phyloP scores from a whole-genome alignment of 495 filamentous ascomycete species.

The Trichoderma gamsii region DNA sequence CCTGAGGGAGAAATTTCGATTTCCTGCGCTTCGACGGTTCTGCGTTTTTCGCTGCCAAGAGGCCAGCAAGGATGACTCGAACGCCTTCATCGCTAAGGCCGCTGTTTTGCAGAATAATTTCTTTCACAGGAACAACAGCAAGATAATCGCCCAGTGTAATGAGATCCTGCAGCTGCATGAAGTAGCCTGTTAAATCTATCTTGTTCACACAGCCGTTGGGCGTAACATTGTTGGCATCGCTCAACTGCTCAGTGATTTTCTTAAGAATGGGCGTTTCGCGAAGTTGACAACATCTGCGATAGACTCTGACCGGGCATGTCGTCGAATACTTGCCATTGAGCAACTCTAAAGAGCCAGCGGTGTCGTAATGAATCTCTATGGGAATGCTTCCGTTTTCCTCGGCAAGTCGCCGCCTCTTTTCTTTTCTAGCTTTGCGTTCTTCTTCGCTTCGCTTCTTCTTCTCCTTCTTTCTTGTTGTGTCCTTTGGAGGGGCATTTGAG shows the following conservation, averaged over 20 bases:
- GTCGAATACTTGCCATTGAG: slow-evolving; percentile 52
- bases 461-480: slow-evolving; percentile 66
- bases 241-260: slow-evolving; percentile 80
- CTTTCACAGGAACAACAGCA: slow-evolving; percentile 83
- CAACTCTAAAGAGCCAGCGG: slow-evolving; percentile 40
- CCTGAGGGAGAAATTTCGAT: slow-evolving; percentile 25
- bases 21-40: slow-evolving; percentile 39
- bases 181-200: slow-evolving; percentile 78
- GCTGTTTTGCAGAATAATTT: slow-evolving; percentile 79
- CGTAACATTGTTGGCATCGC: slow-evolving; percentile 54
- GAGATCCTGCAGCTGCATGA: slow-evolving; percentile 74
- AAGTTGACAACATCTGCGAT: slow-evolving; percentile 88
- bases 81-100: slow-evolving; percentile 80
- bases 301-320: slow-evolving; percentile 87
- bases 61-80: slow-evolving; percentile 75
- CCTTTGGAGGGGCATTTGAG: background rate
- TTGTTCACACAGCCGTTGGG: slow-evolving; percentile 66
- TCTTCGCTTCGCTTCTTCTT: slow-evolving; percentile 90
- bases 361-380: slow-evolving; percentile 64
- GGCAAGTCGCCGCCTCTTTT: slow-evolving; percentile 69
- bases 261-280: slow-evolving; percentile 85
- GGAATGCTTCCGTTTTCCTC: slow-evolving; percentile 78
- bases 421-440: slow-evolving; percentile 78
- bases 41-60: slow-evolving; percentile 71
- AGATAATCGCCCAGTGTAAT: slow-evolving; percentile 88